Evolutionary conservation across 805 yeast species (phyloP), one percentile per base, ranked within the genome.

Genomic region (Cyberlindnera nakhonratchasimensis): DNA sequence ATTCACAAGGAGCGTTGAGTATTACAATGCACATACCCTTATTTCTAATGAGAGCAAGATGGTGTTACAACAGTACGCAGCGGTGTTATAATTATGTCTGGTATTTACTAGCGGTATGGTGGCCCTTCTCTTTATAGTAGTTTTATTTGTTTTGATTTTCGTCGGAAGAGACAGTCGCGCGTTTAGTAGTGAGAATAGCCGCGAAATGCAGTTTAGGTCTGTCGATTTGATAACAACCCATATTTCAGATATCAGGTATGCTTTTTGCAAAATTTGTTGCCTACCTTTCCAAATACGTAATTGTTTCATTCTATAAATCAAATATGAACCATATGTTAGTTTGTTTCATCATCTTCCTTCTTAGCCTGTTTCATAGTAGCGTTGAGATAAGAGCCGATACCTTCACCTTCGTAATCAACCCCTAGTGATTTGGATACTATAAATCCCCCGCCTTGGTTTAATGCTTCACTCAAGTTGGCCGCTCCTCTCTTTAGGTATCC

Each of bases 401-500:
- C 83, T 54, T 79, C 83, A 9, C 82, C 82, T 9, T 57, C 39
- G 48, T 79, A 79, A 6, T 64, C 69, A 50, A 65, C 65, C n/a
- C 71, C 73, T 31, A 77, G 63, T 29, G 75, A 67, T 42, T 65
- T 67, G 24, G 82, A 63, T 29, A 79, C 66, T 31, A 77, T 49
- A 45, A 61, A 65, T 6, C 81, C 78, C 11, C 76, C 73, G 10
- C 76, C 77, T 13, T 58, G 55, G n/a, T 54, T 57, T 34, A 79
- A 57, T 22, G 71, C 77, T 24, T 58, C 59, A 39, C 72, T 62
- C 42, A 80, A 58, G 39, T 67, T 65, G 11, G 62, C 57, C 30
- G 66, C 57, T 9, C 75, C 64, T 47, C 67, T 72, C 32, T 63
- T 64, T 55, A 73, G 77, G 49, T 74, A 77, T 0, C 75, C 73